Evolutionary conservation across 2,329 filamentous ascomycete species (phyloP), one percentile per base, ranked within the genome.

Genomic region (Diplodia sapinea): DNA sequence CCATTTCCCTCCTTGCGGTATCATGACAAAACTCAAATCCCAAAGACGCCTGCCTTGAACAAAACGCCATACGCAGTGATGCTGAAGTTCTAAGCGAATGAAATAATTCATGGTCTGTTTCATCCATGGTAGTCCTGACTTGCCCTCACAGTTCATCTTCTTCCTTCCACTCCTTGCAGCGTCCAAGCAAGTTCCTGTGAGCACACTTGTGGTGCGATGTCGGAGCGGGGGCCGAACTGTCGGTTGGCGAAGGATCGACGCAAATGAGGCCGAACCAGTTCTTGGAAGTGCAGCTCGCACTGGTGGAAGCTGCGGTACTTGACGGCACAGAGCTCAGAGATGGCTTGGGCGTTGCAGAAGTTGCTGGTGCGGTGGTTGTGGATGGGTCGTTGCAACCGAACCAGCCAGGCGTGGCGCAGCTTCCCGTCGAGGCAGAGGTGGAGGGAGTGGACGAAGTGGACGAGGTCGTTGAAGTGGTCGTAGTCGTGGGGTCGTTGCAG

Each of bases 401-500:
- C 81, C 81, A 84, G 13, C 82, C 82, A 20, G 79, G 79, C 43
- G 79, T 79, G 61, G 76, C 77, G 69, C 82, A 83, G n/a, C 5
- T 51, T 1, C 47, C 12, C 3, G 43, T 63, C 13, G 59, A 63
- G 77, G 78, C 4, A 67, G 64, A 1, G 70, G 52, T 66, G 1
- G 65, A 64, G 15, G 65, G 49, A 11, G 33, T 50, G 1, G 83
- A 78, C 4, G 78, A 82, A 6, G 68, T 78, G 4, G 78, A 82
- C 6, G 68, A 71, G 55, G 66, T 73, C 4, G 73, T 74, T n/a
- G 65, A 33, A 4, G 75, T 74, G 3, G 78, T 80, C 3, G 77
- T 78, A 49, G 77, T 79, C 62, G 81, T 77, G 73, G 80, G 77
- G 73, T 86, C 88, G 33, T 88, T 86, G 76, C 87, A 89, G 15